Conservation (phyloP, 495 filamentous ascomycete species). For the Penicillium simplicissimum region DNA sequence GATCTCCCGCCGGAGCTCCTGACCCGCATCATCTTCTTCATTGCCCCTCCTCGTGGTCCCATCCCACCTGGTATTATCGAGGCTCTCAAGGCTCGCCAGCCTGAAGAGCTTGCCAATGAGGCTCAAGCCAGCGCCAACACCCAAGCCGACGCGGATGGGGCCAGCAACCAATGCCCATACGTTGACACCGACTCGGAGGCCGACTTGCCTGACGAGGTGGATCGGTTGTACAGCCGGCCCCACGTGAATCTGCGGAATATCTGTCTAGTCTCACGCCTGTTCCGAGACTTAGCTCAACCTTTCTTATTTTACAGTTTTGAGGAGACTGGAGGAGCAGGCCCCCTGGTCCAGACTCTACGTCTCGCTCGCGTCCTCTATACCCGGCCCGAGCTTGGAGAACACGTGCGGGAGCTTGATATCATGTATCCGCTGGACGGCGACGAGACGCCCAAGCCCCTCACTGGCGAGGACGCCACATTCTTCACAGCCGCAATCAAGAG, state of each 20-base stretch:
- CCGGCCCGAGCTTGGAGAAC: background rate
- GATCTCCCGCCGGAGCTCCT: background rate
- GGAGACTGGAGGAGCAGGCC: background rate
- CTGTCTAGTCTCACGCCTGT: background rate
- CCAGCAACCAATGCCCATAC: background rate
- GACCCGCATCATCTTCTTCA: background rate
- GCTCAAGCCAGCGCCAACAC: background rate
- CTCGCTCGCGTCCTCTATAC: background rate
- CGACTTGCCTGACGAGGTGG: background rate
- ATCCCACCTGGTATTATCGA: background rate
- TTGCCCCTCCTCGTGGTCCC: background rate
- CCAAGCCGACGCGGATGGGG: background rate
- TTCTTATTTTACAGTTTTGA: background rate
- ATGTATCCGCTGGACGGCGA: background rate
- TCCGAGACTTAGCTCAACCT: background rate
- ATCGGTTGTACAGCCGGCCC: background rate
- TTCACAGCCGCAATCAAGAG: background rate
- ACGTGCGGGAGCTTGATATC: background rate
- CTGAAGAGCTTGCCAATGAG: background rate
- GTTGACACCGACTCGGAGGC: background rate
- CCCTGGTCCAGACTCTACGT: background rate
- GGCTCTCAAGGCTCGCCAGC: background rate
- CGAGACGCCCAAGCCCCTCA: background rate
- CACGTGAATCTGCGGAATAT: background rate
- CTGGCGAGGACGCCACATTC: background rate